Evolutionary conservation across 331 rosid species (phyloP).

Genomic region (Quercus tomentella): DNA sequence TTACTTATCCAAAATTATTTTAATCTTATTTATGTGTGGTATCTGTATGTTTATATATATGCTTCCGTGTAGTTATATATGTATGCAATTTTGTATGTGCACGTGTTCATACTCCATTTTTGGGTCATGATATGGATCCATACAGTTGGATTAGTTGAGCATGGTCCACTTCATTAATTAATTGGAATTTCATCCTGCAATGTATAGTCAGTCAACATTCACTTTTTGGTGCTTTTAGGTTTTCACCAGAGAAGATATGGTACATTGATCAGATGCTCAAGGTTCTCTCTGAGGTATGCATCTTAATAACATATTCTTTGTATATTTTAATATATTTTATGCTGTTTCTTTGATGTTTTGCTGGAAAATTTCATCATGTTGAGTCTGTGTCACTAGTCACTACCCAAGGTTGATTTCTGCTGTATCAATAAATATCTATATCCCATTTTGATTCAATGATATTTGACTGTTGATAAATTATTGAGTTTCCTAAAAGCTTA

Average conservation of each 20-base stretch:
- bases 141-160: conserved; percentile 4
- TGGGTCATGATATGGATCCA: not conserved
- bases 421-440: not conserved
- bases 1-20: too few species aligned
- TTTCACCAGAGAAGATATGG: conserved; percentile 97
- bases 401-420: not conserved
- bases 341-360: not conserved
- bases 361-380: not conserved
- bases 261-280: conserved; percentile 97
- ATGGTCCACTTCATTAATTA: not conserved
- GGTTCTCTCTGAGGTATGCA: conserved; percentile 97
- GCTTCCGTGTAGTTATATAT: not conserved
- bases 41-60: not conserved
- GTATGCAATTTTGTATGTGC: not conserved
- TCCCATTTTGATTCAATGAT: not conserved
- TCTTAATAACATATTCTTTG: conserved; percentile 16
- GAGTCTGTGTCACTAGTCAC: not conserved
- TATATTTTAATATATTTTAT: not conserved
- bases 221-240: conserved; percentile 56
- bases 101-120: not conserved
- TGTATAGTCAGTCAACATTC: conserved; percentile 27
- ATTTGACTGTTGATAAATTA: too few species aligned
- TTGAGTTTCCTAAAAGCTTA: too few species aligned
- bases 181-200: conserved; percentile 3
- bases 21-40: not conserved